These are phyloP conservation scores for Eucalyptus shirleyi DNA, from an alignment of 345 rosid species.

Conservation along the genomic window DNA sequence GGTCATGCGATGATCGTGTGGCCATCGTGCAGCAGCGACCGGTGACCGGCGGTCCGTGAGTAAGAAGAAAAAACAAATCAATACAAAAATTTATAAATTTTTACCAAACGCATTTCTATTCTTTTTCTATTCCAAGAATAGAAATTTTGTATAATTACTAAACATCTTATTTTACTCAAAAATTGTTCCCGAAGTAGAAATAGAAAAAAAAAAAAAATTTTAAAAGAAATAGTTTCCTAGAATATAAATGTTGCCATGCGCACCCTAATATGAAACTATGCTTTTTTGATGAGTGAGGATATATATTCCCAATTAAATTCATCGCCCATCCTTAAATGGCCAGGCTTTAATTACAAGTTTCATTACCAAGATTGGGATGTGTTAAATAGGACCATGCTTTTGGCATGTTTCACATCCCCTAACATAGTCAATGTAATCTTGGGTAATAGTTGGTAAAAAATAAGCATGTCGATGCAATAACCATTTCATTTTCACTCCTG, in stretches of 20 bases:
- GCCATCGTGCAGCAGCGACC: rapidly evolving
- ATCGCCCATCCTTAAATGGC: background rate
- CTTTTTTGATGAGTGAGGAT: background rate
- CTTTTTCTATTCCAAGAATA: too few relatives aligned
- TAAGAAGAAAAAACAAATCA: too few relatives aligned
- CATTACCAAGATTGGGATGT: background rate
- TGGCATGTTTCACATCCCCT: background rate
- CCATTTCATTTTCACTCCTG: too few relatives aligned
- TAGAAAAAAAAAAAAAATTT: too few relatives aligned
- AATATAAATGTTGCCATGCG: too few relatives aligned
- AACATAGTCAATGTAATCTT: background rate
- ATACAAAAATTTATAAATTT: too few relatives aligned
- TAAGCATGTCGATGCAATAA: too few relatives aligned
- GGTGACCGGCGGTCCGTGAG: rapidly evolving
- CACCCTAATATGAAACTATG: background rate
- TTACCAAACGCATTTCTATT: too few relatives aligned
- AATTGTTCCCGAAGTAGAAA: too few relatives aligned
- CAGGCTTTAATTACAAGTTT: background rate
- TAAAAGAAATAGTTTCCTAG: rapidly evolving
- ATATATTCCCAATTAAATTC: background rate
- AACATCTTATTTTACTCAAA: too few relatives aligned
- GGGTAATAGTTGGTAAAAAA: background rate
- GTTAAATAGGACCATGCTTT: background rate
- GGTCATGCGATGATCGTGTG: rapidly evolving
- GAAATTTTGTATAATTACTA: too few relatives aligned